phyloP scores from a whole-genome alignment of 768 basidiomycete species.

The Galerina marginata region DNA sequence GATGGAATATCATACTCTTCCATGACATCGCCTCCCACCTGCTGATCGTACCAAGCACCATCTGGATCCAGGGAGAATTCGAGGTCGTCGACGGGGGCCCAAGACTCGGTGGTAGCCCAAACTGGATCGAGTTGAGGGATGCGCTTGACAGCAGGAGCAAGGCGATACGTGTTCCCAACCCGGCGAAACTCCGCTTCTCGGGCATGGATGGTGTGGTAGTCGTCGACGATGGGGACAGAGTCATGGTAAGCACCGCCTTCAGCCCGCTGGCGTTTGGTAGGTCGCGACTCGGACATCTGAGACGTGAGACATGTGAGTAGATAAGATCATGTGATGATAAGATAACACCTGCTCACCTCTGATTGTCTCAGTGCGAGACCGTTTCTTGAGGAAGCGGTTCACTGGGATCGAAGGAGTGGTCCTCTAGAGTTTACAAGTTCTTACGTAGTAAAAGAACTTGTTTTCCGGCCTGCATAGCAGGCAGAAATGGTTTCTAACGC shows the following conservation, averaged over 20 bases:
- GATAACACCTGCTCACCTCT: too few relatives aligned
- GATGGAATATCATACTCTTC: background rate
- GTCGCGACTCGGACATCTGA: background rate
- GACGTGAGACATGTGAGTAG: too few relatives aligned
- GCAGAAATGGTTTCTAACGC: too few relatives aligned
- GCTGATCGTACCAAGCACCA: conserved; percentile 10
- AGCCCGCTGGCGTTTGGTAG: background rate
- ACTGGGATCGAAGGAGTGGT: too few relatives aligned
- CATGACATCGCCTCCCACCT: background rate
- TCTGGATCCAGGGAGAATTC: conserved; percentile 16
- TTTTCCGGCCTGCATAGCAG: too few relatives aligned
- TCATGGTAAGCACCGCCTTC: conserved; percentile 1
- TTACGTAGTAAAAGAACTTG: too few relatives aligned
- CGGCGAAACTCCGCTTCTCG: background rate
- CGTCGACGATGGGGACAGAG: background rate
- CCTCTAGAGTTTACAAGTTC: too few relatives aligned
- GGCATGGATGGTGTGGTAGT: background rate
- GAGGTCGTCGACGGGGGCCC: conserved; percentile 8
- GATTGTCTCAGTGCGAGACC: too few relatives aligned
- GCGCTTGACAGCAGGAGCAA: background rate
- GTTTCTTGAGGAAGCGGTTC: too few relatives aligned
- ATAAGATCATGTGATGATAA: too few relatives aligned
- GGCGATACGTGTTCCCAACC: background rate
- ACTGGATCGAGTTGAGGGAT: background rate
- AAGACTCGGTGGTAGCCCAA: background rate